Percentiles rank a stretch among this genome's conserved stretches.
Conservation (phyloP, 345 rosid species). For the Eucalyptus polybractea region DNA sequence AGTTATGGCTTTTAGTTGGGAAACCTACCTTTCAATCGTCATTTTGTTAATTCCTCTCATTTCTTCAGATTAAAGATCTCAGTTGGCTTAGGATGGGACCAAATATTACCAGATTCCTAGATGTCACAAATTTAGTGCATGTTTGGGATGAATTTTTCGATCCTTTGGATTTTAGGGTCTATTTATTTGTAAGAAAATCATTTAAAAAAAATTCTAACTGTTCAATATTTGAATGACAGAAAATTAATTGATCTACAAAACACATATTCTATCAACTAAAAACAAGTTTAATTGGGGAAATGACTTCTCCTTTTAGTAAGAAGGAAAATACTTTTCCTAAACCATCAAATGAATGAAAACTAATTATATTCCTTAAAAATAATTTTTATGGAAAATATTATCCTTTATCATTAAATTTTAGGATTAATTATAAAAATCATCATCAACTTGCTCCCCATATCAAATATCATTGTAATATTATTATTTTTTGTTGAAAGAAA, state of each 20-base stretch:
- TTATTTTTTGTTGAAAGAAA: too few species aligned
- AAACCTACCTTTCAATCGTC: too few species aligned
- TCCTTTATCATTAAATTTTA: neutral
- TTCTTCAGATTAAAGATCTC: neutral
- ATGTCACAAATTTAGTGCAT: neutral
- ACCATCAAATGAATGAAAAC: neutral
- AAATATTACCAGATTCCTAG: neutral
- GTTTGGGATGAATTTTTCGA: neutral
- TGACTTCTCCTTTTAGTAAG: neutral
- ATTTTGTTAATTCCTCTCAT: too few species aligned
- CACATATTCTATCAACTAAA: neutral
- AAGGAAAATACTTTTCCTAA: neutral
- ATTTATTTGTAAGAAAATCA: neutral
- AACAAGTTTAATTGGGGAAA: neutral
- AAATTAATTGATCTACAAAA: neutral
- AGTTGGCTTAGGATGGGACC: neutral
- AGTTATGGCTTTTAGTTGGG: too few species aligned
- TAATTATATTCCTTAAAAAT: neutral
- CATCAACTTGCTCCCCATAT: neutral
- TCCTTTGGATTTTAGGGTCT: neutral
- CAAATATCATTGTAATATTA: neutral
- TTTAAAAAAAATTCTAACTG: accelerated
- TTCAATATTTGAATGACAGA: too few species aligned
- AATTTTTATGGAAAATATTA: neutral
- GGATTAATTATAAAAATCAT: neutral